Percentiles rank a stretch among this genome's conserved stretches.
Conservation (phyloP, 768 basidiomycete species). For the Boletus vermiculosoides region DNA sequence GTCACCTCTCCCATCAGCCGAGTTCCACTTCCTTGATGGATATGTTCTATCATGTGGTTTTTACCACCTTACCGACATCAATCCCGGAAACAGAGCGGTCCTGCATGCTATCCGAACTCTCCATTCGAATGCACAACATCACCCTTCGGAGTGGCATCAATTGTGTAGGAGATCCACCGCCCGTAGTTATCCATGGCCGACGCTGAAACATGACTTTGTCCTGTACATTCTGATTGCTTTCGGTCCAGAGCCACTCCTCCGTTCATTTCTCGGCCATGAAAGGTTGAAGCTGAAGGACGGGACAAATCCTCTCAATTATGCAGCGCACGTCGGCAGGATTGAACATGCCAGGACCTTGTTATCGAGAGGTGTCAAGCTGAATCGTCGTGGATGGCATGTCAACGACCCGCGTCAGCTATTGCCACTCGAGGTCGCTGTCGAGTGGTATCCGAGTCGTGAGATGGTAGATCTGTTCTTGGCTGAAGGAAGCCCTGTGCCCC, state of each 20-base stretch:
- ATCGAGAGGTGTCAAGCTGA: background rate
- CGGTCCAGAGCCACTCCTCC: background rate
- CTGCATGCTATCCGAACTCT: background rate
- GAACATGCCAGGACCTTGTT: background rate
- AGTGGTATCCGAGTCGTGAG: rapidly evolving
- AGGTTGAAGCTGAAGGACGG: background rate
- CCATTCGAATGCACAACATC: background rate
- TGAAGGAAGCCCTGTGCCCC: background rate
- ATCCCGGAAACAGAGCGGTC: background rate
- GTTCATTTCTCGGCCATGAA: background rate
- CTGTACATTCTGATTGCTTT: background rate
- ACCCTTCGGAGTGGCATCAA: background rate
- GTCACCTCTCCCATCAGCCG: background rate
- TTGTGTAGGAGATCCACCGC: background rate
- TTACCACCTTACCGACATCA: background rate
- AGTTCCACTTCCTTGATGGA: background rate
- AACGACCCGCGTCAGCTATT: background rate
- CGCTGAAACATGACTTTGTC: background rate
- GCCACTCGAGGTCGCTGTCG: slow-evolving; percentile 2
- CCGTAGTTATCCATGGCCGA: background rate
- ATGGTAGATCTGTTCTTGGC: background rate
- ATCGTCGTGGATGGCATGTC: background rate
- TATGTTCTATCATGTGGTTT: background rate
- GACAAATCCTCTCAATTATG: slow-evolving; percentile 2
- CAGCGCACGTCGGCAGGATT: background rate